A percentile compares a stretch with the other conserved stretches of the same genome.
Conservation (phyloP, 176 grass and related monocot genomes). For the Eragrostis nindensis region DNA sequence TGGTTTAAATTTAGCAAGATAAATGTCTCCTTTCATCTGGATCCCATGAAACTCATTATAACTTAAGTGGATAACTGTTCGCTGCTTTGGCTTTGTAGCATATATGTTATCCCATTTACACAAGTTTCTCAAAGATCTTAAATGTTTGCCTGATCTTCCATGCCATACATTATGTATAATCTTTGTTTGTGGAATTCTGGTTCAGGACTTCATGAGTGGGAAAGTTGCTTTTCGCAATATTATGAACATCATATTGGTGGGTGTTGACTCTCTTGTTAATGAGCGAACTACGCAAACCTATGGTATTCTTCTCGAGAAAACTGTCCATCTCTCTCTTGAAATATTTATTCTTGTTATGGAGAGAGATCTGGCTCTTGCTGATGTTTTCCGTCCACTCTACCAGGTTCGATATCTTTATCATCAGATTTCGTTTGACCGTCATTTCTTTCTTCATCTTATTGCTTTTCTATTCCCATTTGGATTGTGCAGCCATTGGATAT, state of each 20-base stretch:
- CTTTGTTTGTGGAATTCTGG: slow-evolving; percentile 20
- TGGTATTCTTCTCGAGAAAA: slow-evolving; percentile 77
- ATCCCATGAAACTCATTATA: slow-evolving; percentile 20
- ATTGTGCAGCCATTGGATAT: slow-evolving; percentile 81
- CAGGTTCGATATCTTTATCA: slow-evolving; percentile 60
- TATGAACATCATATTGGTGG: slow-evolving; percentile 82
- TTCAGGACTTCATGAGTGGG: slow-evolving; percentile 94
- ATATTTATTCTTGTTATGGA: slow-evolving; percentile 93
- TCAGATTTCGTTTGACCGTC: slow-evolving; percentile 21
- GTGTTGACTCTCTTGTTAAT: slow-evolving; percentile 73
- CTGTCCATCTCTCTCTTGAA: slow-evolving; percentile 86
- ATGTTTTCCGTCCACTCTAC: slow-evolving; percentile 84
- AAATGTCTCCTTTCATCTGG: not conserved
- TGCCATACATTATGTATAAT: slow-evolving; percentile 27
- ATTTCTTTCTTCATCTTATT: slow-evolving; percentile 30
- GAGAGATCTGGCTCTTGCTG: slow-evolving; percentile 83
- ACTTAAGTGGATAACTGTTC: slow-evolving; percentile 21
- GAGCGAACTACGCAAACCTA: slow-evolving; percentile 84
- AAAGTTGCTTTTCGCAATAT: slow-evolving; percentile 89
- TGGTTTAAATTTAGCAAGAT: not conserved
- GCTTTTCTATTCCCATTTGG: not conserved
- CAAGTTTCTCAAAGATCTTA: slow-evolving; percentile 14
- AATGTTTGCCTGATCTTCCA: slow-evolving; percentile 27
- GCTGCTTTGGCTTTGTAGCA: slow-evolving; percentile 34
- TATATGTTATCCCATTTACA: not conserved